phyloP scores from a whole-genome alignment of 176 grass and related monocot species.

The Oryza brachyantha region DNA sequence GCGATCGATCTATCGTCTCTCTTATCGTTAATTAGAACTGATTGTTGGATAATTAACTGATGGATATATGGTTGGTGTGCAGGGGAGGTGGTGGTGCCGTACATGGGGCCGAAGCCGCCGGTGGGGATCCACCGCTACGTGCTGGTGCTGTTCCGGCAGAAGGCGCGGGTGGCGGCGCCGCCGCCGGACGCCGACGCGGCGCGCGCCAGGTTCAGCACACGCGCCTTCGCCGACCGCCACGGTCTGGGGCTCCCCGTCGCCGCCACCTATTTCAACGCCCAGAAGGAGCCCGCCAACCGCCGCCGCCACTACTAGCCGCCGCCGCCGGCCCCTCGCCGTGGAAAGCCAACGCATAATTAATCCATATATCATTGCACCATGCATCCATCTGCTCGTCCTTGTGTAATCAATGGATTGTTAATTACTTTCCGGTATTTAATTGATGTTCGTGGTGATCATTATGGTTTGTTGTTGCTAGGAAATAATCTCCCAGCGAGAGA shows the following conservation, averaged over 20 bases:
- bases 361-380: too few relatives aligned
- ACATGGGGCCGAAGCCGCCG: conserved; percentile 54
- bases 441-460: too few relatives aligned
- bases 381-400: too few relatives aligned
- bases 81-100: conserved; percentile 68
- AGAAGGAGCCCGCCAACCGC: conserved; percentile 65
- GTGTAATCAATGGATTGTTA: too few relatives aligned
- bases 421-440: too few relatives aligned
- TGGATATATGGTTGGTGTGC: neutral
- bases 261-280: conserved; percentile 79
- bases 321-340: neutral
- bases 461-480: too few relatives aligned
- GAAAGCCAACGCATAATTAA: too few relatives aligned
- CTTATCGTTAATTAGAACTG: neutral
- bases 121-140: conserved; percentile 89
- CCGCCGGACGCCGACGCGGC: neutral
- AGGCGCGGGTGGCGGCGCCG: conserved; percentile 19
- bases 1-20: too few relatives aligned
- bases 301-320: conserved; percentile 32
- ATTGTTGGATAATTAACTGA: too few relatives aligned
- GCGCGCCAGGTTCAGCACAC: conserved; percentile 61
- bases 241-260: conserved; percentile 66
- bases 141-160: conserved; percentile 72
- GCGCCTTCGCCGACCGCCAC: conserved; percentile 58
- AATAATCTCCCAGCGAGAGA: too few relatives aligned